A percentile compares a stretch with the other conserved stretches of the same genome.
phyloP scores from a whole-genome alignment of 768 basidiomycete genomes.

The Multifurca ochricompacta region DNA sequence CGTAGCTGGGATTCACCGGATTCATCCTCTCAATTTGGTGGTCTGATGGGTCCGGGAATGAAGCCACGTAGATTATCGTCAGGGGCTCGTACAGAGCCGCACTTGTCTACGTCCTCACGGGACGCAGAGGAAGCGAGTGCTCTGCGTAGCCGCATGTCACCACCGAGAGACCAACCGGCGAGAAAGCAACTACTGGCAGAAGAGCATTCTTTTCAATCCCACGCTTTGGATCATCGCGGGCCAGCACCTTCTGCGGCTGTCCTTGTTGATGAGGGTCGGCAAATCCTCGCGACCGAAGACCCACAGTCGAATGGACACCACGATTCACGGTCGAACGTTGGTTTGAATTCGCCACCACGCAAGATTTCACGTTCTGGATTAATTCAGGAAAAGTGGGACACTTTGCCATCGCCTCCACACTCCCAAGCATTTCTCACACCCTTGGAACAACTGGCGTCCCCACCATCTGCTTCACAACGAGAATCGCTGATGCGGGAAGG shows the following conservation, averaged over 20 bases:
- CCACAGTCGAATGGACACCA: not conserved
- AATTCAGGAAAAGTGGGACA: not conserved
- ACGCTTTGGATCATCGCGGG: not conserved
- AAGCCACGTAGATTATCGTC: conserved; percentile 12
- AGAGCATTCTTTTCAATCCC: not conserved
- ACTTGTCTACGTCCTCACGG: not conserved
- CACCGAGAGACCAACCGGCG: not conserved
- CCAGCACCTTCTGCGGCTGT: not conserved
- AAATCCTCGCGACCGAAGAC: not conserved
- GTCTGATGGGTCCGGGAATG: conserved; percentile 12
- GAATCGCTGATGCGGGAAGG: not conserved
- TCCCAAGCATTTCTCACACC: not conserved
- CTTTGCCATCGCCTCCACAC: not conserved
- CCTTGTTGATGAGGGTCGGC: not conserved
- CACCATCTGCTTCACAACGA: not conserved
- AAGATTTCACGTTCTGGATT: not conserved
- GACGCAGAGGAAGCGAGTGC: not conserved
- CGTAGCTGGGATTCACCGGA: conserved; percentile 13
- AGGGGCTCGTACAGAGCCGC: conserved; percentile 7
- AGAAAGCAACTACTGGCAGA: conserved; percentile 3
- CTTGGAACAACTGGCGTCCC: not conserved
- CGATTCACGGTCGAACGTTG: not conserved
- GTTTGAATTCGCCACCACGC: not conserved
- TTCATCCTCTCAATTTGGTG: conserved; percentile 3
- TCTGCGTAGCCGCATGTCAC: not conserved